Evolutionary conservation across 139 green algal species (phyloP).

Genomic region (Chlamydomonas schloesseri): DNA sequence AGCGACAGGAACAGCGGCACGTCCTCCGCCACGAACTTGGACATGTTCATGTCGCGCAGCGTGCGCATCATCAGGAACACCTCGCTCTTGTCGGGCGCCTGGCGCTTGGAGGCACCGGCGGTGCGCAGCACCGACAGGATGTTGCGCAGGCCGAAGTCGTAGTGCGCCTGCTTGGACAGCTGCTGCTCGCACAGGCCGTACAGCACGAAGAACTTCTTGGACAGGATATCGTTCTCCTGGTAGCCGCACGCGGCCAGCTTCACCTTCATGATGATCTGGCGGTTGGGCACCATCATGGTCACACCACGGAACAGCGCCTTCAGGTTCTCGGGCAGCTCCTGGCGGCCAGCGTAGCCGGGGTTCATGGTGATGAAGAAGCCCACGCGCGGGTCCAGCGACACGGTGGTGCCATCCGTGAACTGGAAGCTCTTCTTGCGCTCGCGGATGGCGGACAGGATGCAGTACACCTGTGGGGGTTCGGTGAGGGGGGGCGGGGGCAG

Average conservation of each 20-base stretch:
- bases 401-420: slow-evolving; percentile 93
- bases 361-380: slow-evolving; percentile 99
- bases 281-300: slow-evolving; percentile 98
- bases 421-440: slow-evolving; percentile 93
- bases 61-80: slow-evolving; percentile 84
- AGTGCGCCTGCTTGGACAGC: slow-evolving; percentile 97
- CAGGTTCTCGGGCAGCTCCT: slow-evolving; percentile 98
- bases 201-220: slow-evolving; percentile 97
- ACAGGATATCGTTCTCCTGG: slow-evolving; percentile 94
- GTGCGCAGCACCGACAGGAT: slow-evolving; percentile 93
- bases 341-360: slow-evolving; percentile 88
- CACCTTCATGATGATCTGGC: slow-evolving; percentile 98
- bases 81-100: slow-evolving; percentile 88
- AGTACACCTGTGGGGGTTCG: slow-evolving; percentile 81
- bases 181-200: slow-evolving; percentile 98
- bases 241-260: slow-evolving; percentile 95
- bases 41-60: slow-evolving; percentile 96
- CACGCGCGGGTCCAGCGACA: slow-evolving; percentile 89
- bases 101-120: slow-evolving; percentile 89
- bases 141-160: slow-evolving; percentile 98
- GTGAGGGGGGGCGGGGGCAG: too few species aligned
- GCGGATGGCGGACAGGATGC: slow-evolving; percentile 91
- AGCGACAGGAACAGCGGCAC: slow-evolving; percentile 95
- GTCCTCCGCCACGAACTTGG: slow-evolving; percentile 97
- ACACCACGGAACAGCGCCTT: slow-evolving; percentile 97